Conservation (phyloP, 176 grass and related monocot genomes). For the Oryza meridionalis region DNA sequence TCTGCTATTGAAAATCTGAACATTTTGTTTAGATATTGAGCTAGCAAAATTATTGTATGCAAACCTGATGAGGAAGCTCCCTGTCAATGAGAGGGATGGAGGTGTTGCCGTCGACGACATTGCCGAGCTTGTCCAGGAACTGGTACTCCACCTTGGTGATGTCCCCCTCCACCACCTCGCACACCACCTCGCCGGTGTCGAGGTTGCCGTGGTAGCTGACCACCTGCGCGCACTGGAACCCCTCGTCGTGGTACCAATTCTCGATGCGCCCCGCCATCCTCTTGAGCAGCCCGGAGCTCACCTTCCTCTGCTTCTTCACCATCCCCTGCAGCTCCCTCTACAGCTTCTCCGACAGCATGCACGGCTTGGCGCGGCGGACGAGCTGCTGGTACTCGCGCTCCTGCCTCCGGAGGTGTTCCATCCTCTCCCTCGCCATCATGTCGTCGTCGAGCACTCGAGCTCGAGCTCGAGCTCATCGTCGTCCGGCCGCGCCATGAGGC, state of each 20-base stretch:
- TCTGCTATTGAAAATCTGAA: too few relatives aligned
- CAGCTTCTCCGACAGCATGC: constrained; percentile 64
- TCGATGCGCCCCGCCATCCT: constrained; percentile 82
- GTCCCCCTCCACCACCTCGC: constrained; percentile 88
- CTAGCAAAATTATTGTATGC: background rate
- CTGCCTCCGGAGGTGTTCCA: constrained; percentile 78
- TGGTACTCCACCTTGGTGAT: constrained; percentile 81
- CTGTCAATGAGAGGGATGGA: constrained; percentile 63
- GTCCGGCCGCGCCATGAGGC: constrained; percentile 67
- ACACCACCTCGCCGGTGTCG: constrained; percentile 83
- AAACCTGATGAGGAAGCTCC: constrained; percentile 82
- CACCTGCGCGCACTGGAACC: constrained; percentile 85
- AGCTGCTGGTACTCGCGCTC: constrained; percentile 83
- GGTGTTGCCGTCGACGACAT: constrained; percentile 80
- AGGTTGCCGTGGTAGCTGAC: constrained; percentile 79
- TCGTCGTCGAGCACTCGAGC: constrained; percentile 47
- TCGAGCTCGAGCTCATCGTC: constrained; percentile 20
- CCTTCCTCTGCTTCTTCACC: constrained; percentile 74
- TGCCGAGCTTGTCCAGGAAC: constrained; percentile 91
- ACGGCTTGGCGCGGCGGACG: constrained; percentile 58
- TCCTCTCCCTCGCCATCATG: constrained; percentile 93
- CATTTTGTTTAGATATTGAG: too few relatives aligned
- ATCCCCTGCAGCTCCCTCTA: constrained; percentile 70
- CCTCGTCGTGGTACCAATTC: constrained; percentile 94
- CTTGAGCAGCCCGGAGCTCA: constrained; percentile 83